phyloP scores from a whole-genome alignment of 352 stramenopile genomes.

The Phytopythium vexans region DNA sequence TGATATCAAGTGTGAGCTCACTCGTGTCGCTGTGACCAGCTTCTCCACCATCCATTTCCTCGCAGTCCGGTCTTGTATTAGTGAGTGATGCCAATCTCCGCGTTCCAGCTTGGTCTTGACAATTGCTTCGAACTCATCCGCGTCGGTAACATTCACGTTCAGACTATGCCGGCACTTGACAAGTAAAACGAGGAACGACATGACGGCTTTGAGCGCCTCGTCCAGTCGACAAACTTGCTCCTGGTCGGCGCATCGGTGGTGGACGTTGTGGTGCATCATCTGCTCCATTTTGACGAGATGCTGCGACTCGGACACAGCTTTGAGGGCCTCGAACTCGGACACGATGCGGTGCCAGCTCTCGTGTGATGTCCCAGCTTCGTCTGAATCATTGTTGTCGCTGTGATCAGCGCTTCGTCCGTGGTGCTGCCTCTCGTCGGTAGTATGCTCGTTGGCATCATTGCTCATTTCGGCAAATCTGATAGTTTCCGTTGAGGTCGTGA shows the following conservation, averaged over 20 bases:
- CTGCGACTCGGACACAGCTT: constrained; percentile 20
- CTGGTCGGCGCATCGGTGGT: constrained; percentile 43
- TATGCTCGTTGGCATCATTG: not conserved
- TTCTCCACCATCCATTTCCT: constrained; percentile 31
- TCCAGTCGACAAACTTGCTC: constrained; percentile 28
- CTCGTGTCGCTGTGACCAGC: constrained; percentile 17
- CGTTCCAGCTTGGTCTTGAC: constrained; percentile 7
- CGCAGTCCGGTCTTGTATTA: constrained; percentile 29
- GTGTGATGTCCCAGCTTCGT: constrained; percentile 3
- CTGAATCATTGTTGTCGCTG: constrained; percentile 25
- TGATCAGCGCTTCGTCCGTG: constrained; percentile 10
- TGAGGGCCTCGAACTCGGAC: constrained; percentile 18
- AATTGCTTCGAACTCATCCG: not conserved
- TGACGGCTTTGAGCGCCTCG: constrained; percentile 18
- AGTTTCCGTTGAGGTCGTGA: not conserved
- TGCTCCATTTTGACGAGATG: constrained; percentile 36
- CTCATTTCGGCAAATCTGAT: not conserved
- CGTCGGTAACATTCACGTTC: not conserved
- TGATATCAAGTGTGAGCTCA: not conserved
- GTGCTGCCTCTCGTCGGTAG: not conserved
- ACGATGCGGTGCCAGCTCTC: constrained; percentile 19
- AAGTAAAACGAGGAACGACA: not conserved
- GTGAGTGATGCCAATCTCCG: not conserved
- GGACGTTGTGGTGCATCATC: constrained; percentile 54
- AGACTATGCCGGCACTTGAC: not conserved